Conservation (phyloP, 768 basidiomycete genomes). For the Hericium alpestre region DNA sequence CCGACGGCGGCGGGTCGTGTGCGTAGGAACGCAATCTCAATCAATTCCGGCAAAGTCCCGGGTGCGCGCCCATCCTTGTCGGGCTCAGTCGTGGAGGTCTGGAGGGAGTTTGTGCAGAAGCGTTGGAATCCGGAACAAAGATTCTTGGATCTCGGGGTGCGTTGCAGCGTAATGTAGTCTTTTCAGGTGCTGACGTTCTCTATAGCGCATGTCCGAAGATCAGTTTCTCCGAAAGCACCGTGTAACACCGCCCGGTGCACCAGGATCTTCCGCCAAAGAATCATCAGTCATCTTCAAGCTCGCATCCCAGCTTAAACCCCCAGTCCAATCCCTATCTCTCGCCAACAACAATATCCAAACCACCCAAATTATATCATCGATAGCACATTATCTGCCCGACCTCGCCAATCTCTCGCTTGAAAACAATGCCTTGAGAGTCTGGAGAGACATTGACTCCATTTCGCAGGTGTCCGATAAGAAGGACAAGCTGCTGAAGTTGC, state of each 20-base stretch:
- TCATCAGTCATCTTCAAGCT: conserved; percentile 85
- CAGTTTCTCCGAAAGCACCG: conserved; percentile 62
- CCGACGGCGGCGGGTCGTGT: conserved; percentile 38
- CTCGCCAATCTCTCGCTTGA: conserved; percentile 73
- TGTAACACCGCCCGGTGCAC: conserved; percentile 58
- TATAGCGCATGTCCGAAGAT: conserved; percentile 70
- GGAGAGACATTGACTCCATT: conserved; percentile 62
- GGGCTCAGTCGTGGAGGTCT: conserved; percentile 47
- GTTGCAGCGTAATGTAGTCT: conserved; percentile 16
- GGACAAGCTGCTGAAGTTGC: conserved; percentile 50
- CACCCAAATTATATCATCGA: conserved; percentile 46
- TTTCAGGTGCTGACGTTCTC: conserved; percentile 1
- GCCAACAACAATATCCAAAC: conserved; percentile 64
- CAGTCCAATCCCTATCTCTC: conserved; percentile 76
- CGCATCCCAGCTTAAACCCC: conserved; percentile 66
- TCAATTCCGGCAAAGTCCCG: conserved; percentile 6
- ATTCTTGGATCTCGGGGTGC: conserved; percentile 77
- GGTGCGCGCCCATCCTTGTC: conserved; percentile 15
- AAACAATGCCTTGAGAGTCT: conserved; percentile 59
- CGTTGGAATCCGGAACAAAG: conserved; percentile 61
- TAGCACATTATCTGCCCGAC: conserved; percentile 68
- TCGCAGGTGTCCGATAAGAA: conserved; percentile 49
- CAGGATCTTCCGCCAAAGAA: conserved; percentile 51
- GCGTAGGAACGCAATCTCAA: conserved; percentile 48
- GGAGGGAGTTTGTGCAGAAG: conserved; percentile 63